phyloP scores from a whole-genome alignment of 176 grass and related monocot species.

The Pontederia crassipes region DNA sequence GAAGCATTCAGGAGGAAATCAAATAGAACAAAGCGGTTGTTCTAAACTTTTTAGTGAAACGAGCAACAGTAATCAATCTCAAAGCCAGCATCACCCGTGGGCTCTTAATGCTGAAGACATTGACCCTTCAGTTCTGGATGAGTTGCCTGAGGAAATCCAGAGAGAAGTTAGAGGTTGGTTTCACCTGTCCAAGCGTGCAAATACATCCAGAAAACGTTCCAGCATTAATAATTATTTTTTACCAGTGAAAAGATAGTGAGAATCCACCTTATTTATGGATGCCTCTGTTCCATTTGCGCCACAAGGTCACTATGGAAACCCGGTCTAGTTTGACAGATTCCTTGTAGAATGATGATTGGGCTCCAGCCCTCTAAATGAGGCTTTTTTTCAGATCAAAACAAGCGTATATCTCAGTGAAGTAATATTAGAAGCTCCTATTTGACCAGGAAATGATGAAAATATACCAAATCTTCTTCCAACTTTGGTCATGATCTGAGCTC shows the following conservation, averaged over 20 bases:
- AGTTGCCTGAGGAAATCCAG: conserved; percentile 73
- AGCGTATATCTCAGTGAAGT: too few relatives aligned
- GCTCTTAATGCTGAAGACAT: conserved; percentile 62
- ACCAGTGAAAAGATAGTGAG: conserved; percentile 1
- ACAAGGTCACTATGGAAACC: too few relatives aligned
- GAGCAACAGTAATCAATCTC: conserved; percentile 8
- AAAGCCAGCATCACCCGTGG: conserved; percentile 27
- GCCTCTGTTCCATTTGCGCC: too few relatives aligned
- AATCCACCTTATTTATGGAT: too few relatives aligned
- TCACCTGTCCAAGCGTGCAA: conserved; percentile 42
- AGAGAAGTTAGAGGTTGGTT: conserved; percentile 76
- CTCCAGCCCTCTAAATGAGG: too few relatives aligned
- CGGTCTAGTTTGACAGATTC: too few relatives aligned
- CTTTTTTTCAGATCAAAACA: too few relatives aligned
- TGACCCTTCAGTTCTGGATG: conserved; percentile 65
- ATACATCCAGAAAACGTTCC: conserved; percentile 35
- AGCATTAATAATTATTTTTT: conserved; percentile 71
- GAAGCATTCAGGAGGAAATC: conserved; percentile 18
- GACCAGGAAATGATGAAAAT: too few relatives aligned
- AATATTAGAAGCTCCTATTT: too few relatives aligned
- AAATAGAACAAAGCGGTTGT: conserved; percentile 19
- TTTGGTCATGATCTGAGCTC: too few relatives aligned
- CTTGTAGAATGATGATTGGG: too few relatives aligned
- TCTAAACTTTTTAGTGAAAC: background rate
- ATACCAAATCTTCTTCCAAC: too few relatives aligned